phyloP scores from a whole-genome alignment of 1,284 basidiomycete species.

The Mycena sp. region DNA sequence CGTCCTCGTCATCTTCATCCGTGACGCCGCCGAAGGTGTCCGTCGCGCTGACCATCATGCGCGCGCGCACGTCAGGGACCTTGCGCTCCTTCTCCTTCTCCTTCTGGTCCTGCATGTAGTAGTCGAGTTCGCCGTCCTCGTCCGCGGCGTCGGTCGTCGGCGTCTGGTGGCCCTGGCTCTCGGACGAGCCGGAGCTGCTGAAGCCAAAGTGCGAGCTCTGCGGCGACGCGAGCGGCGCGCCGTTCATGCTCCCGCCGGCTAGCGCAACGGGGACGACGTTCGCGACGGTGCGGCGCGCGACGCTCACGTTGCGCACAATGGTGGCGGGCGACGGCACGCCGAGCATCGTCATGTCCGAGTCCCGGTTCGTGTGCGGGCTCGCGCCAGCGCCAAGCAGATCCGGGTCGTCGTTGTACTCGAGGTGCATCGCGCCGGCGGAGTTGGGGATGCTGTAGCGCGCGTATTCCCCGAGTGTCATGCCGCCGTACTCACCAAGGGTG shows the following conservation, averaged over 20 bases:
- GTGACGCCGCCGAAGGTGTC: constrained; percentile 50
- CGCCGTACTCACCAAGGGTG: not conserved
- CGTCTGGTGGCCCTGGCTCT: constrained; percentile 48
- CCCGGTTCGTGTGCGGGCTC: constrained; percentile 30
- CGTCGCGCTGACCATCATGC: constrained; percentile 43
- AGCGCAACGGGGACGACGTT: constrained; percentile 47
- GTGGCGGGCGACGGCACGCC: constrained; percentile 34
- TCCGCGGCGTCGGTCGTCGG: constrained; percentile 44
- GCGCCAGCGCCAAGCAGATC: not conserved
- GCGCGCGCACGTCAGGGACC: constrained; percentile 34
- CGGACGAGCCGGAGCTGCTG: constrained; percentile 42
- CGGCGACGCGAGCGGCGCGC: constrained; percentile 48
- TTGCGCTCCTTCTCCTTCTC: not conserved
- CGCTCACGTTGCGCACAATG: constrained; percentile 36
- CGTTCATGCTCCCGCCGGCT: not conserved
- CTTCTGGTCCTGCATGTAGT: constrained; percentile 28
- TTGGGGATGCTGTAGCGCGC: constrained; percentile 5
- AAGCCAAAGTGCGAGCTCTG: constrained; percentile 53
- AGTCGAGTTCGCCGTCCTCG: constrained; percentile 36
- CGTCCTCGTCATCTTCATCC: constrained; percentile 18
- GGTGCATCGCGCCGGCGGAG: not conserved
- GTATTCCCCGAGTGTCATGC: too few species aligned
- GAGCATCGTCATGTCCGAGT: constrained; percentile 52
- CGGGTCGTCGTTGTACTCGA: not conserved
- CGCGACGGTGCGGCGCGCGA: constrained; percentile 54